Percentiles rank a stretch among this genome's conserved stretches.
Evolutionary conservation across 805 yeast genomes (phyloP).

Genomic region (Pichia occidentalis): DNA sequence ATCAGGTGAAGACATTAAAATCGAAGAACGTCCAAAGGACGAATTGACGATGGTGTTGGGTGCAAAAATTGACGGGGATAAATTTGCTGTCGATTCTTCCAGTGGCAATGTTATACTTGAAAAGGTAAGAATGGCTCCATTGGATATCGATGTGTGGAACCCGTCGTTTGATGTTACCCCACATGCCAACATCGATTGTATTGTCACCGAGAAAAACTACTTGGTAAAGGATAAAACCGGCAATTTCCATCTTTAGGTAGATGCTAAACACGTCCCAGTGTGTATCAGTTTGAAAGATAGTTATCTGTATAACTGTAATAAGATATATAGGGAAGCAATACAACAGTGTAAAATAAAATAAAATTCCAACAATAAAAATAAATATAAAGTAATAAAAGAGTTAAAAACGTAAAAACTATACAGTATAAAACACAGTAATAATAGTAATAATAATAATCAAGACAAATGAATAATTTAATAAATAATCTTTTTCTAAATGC

Average conservation of each 20-base stretch:
- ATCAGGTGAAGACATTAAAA: constrained; percentile 68
- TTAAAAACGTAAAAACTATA: constrained; percentile 8
- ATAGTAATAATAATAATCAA: constrained; percentile 2
- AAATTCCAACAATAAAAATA: too few relatives aligned
- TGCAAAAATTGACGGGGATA: constrained; percentile 36
- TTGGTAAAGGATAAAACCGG: constrained; percentile 46
- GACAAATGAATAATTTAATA: constrained; percentile 9
- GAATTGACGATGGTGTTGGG: constrained; percentile 80
- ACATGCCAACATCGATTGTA: constrained; percentile 71
- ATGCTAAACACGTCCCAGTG: too few relatives aligned
- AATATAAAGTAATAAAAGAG: too few relatives aligned
- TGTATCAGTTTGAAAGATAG: too few relatives aligned
- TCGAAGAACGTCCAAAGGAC: constrained; percentile 78
- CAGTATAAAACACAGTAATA: constrained; percentile 3
- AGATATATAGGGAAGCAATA: too few relatives aligned
- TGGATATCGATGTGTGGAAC: constrained; percentile 84
- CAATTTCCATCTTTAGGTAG: constrained; percentile 31
- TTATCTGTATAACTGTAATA: too few relatives aligned
- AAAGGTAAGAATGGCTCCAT: constrained; percentile 77
- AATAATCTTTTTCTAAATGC: constrained; percentile 1
- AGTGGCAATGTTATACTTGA: constrained; percentile 26
- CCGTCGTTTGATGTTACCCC: constrained; percentile 97
- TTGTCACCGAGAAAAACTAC: constrained; percentile 75
- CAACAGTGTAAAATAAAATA: too few relatives aligned
- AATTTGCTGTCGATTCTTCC: constrained; percentile 25